Base-by-base conservation (phyloP, 805 yeast genomes). In the Saccharomycopsis oosterbeekiorum region DNA sequence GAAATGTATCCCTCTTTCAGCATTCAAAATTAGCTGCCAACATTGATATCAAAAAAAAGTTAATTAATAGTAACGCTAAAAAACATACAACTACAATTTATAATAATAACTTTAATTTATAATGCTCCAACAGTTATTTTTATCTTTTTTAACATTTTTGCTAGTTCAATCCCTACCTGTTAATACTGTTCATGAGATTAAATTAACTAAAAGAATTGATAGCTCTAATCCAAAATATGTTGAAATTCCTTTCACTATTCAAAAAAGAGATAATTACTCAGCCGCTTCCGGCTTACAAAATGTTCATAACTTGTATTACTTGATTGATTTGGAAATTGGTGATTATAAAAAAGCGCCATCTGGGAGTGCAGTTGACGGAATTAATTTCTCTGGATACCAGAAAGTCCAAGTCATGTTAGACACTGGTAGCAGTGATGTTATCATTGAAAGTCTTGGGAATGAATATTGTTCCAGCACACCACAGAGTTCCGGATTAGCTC, bases 381-480 rank as follows among this genome's bases (percentile, higher is more conserved):
- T 47, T 21, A 93, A 47, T 17, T 21, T 47, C 2, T 80, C 88
- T 0, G 80, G 84, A 1, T 67, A 75, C 0, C 86, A 85, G 67
- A 69, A 73, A 12, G 75, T 86, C 5, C 75, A 74, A 6, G 82
- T 85, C 11, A 70, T 84, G 55, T 69, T 87, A n/a, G 94, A 87
- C 68, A 87, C 92, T 0, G 94, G 93, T 1, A 85, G 90, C 0
- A 79, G 88, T 0, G 93, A 87, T 70, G 71, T 87, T 34, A 84
- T 89, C 86, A 81, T 86, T 26, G 75, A 80, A 59, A 74, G 77
- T 24, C 69, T 78, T 1, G 67, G 72, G 50, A 83, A 82, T 67
- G 78, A 84, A 2, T 77, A 74, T 60, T 80, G 84, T 67, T 57
- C 67, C 4, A 64, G 71, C 15, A 56, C 59, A 10, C 11, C 50